These are phyloP conservation scores for Telfairia occidentalis DNA, from an alignment of 331 rosid species.

Conservation along the genomic window DNA sequence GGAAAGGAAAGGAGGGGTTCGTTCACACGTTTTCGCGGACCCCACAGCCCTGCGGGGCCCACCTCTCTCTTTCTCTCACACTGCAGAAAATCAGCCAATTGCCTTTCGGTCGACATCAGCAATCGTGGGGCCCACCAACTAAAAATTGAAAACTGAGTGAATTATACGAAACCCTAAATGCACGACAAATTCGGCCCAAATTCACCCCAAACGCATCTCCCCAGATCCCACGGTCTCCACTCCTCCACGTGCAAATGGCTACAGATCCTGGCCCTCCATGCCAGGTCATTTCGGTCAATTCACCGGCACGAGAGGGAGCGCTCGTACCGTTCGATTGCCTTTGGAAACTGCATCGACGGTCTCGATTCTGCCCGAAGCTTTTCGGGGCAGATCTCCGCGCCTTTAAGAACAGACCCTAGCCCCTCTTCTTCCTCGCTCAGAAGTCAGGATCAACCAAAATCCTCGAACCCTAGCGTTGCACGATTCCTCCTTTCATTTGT, in stretches of 20 bases:
- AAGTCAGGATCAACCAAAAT: constrained; percentile 39
- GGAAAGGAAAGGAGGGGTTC: neutral
- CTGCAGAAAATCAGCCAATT: constrained; percentile 4
- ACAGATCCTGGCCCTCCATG: constrained; percentile 36
- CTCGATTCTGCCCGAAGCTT: constrained; percentile 21
- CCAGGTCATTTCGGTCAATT: constrained; percentile 43
- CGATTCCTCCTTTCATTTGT: neutral
- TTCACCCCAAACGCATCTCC: constrained; percentile 8
- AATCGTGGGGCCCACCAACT: neutral
- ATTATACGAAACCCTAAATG: constrained; percentile 17
- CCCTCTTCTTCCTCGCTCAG: constrained; percentile 64
- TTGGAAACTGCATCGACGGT: constrained; percentile 10
- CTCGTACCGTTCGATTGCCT: constrained; percentile 12
- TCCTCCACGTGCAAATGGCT: constrained; percentile 18
- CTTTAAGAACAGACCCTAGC: constrained; percentile 70
- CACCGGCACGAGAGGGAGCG: constrained; percentile 19
- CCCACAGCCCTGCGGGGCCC: constrained; percentile 7
- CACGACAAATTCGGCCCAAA: constrained; percentile 17
- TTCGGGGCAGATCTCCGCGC: constrained; percentile 79
- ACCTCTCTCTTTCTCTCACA: neutral
- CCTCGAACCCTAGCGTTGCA: constrained; percentile 45
- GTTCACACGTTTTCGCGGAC: constrained; percentile 6
- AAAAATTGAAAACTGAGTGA: neutral
- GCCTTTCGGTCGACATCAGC: constrained; percentile 16
- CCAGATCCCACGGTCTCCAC: neutral